Base-by-base conservation (phyloP, 768 basidiomycete genomes). In the Termitomyces sp. region DNA sequence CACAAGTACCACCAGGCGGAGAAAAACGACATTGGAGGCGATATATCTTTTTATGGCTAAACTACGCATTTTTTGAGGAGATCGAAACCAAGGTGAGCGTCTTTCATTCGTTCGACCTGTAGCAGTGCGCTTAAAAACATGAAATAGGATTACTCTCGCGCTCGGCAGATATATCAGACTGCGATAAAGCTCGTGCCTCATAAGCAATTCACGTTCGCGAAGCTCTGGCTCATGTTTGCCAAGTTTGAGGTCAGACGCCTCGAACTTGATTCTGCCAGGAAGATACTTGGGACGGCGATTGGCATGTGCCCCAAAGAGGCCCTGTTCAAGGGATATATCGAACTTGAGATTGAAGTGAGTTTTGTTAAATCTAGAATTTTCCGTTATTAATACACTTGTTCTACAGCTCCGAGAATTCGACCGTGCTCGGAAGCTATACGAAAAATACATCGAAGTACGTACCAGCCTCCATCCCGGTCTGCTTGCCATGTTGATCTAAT, bases 21-120 rank as follows among this genome's bases (percentile, higher is more conserved):
- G 95, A 98, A 73, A 99, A 99, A 74, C 77, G 95, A 54, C 88
- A 93, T 72, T 94, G 92, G 92, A 76, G 93, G 63, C 76, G 92
- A 59, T 94, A 94, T 69, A 91, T 94, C 45, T 94, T 93, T 77
- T 68, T 97, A 8, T 98, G 95, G 95, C 70, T 98, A 36, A 86
- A 95, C 69, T 99, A 99, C 74, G 95, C 97, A 0, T 71, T 97
- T 39, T 98, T 98, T 61, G 97, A 99, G 72, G 97, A 99, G 75
- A 88, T 94, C 41, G 95, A 98, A 61, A 89, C 88, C 2, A 93
- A 94, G 85, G 94, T 91, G 60, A 37, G 78, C 59, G 34, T 7
- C 16, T 30, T 39, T 22, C 30, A 27, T 20, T 49, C 30, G 30
- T 59, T 16, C 44, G 55, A 41, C 58, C 54, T 44, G 45, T 20